Base-by-base conservation (phyloP, 805 yeast species). In the Saccharomycopsis babjevae region DNA sequence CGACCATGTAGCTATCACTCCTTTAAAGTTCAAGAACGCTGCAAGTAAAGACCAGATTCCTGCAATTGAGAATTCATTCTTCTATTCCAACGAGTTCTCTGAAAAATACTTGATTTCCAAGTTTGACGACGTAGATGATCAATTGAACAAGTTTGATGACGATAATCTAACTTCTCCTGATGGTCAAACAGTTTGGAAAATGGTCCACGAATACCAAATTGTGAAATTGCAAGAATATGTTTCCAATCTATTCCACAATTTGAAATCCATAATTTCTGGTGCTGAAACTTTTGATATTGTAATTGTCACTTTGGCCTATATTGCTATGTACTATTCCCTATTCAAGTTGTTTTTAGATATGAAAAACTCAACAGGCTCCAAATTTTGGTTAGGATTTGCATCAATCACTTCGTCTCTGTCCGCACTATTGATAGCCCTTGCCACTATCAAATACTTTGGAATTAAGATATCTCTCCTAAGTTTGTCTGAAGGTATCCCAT, bases 401-500 rank as follows among this genome's bases (percentile, higher is more conserved):
- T 85, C 96, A 3, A 73, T 93, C 43, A 76, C 87, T 34, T 84
- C 93, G 13, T 88, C 96, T 2, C 81, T 86, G 28, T 87, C 88
- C 74, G 96, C 96, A 1, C 87, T 94, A 68, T 75, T 90, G 61
- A 82, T 88, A 66, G 97, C 97, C 1, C 83, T 82, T 63, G 75
- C 86, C 57, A 78, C 88, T 8, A 80, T 83, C 39, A 78, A 79
- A 61, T 68, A 82, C 36, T 74, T 88, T 56, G 80, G 82, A 40
- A 74, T 82, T 55, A 80, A 80, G 57, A 85, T 93, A 38, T 84
- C 96, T 8, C 76, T 89, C 60, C 76, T 88, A 60, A 83, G 89
- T 60, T 77, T 93, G 66, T 82, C 91, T 61, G 97, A 93, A 74
- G 97, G 97, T 39, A 74, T 93, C 55, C 99, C 99, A 25, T 93